phyloP scores from a whole-genome alignment of 1,284 basidiomycete species.

The Hymenochaete sp. region DNA sequence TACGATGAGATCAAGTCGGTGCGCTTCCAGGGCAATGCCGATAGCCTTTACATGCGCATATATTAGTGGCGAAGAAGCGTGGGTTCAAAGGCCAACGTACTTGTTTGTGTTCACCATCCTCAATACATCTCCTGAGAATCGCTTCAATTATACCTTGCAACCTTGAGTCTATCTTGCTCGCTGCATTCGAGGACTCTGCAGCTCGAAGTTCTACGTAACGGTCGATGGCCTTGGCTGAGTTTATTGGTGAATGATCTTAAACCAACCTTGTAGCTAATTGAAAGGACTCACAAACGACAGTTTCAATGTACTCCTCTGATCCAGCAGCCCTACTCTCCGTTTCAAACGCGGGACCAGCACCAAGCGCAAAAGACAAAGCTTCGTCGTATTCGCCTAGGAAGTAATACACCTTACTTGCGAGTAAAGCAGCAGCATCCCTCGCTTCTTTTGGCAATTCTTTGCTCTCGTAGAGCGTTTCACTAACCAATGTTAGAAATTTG shows the following conservation, averaged over 20 bases:
- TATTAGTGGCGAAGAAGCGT: slow-evolving; percentile 3
- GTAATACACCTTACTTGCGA: slow-evolving; percentile 94
- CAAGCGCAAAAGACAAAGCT: slow-evolving; percentile 85
- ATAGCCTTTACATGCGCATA: slow-evolving; percentile 55
- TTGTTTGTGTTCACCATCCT: slow-evolving; percentile 84
- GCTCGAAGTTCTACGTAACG: slow-evolving; percentile 65
- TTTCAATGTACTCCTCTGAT: slow-evolving; percentile 85
- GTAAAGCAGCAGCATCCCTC: slow-evolving; percentile 74
- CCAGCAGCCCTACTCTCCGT: slow-evolving; percentile 53
- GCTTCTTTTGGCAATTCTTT: slow-evolving; percentile 63
- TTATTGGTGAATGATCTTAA: slow-evolving; percentile 12
- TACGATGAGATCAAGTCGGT: slow-evolving; percentile 76
- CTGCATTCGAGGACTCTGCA: slow-evolving; percentile 37
- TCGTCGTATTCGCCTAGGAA: slow-evolving; percentile 92
- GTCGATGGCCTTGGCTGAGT: slow-evolving; percentile 86
- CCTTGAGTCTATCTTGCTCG: slow-evolving; percentile 64
- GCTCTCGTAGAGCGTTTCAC: slow-evolving; percentile 85
- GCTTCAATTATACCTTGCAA: slow-evolving; percentile 79
- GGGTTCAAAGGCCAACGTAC: slow-evolving; percentile 34
- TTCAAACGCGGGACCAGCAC: slow-evolving; percentile 81
- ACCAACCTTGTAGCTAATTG: slow-evolving; percentile 13
- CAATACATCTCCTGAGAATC: slow-evolving; percentile 77
- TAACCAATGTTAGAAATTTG: slow-evolving; percentile 28
- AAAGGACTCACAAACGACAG: slow-evolving; percentile 72
- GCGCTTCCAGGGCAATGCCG: slow-evolving; percentile 87